Base-by-base conservation (phyloP, 2,329 filamentous ascomycete species). In the Pseudogymnoascus sp. region DNA sequence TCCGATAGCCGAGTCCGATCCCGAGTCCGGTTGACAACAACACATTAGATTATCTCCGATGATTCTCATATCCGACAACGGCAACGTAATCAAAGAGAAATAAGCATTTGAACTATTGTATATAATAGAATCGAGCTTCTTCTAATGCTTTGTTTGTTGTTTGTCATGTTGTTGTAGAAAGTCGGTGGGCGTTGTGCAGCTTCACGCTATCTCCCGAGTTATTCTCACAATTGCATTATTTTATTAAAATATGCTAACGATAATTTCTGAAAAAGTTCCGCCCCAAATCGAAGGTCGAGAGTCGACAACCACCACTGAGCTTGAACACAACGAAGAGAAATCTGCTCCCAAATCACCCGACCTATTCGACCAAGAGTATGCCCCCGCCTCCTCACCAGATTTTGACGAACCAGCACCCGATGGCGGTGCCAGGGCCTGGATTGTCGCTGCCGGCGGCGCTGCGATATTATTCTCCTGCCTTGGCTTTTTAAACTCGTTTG, bases 401-500 rank as follows among this genome's bases (percentile, higher is more conserved):
- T 76, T 75, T 0, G 79, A 78, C 45, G 69, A 70, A 14, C 52
- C 62, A 21, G 33, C 41, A n/a, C 65, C 65, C 4, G 62, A 65
- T 35, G 65, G 65, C 8, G 65, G 65, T 10, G 29, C 60, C 19
- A 21, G 12, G 2, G 64, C 65, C 33, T 66, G 61, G 64, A 62
- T 61, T 14, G 52, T 26, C 12, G 64, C 65, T 29, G 21, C 62
- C 5, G 63, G 26, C 8, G 45, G 52, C 12, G 61, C 63, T 19
- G 41, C 63, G 38, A 31, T 63, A 19, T 62, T 65, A 52, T 49
- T 63, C 26, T 62, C 59, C 38, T 61, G 43, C 7, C 55, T 61
- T 68, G 79, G 78, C 23, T 78, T 76, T 71, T 74, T 75, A 33
- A 77, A 76, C 60, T 76, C 75, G 72, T 69, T 69, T 70, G 82